Evolutionary conservation across 2,329 filamentous ascomycete species (phyloP).

Genomic region (Monilinia vaccinii-corymbosi): DNA sequence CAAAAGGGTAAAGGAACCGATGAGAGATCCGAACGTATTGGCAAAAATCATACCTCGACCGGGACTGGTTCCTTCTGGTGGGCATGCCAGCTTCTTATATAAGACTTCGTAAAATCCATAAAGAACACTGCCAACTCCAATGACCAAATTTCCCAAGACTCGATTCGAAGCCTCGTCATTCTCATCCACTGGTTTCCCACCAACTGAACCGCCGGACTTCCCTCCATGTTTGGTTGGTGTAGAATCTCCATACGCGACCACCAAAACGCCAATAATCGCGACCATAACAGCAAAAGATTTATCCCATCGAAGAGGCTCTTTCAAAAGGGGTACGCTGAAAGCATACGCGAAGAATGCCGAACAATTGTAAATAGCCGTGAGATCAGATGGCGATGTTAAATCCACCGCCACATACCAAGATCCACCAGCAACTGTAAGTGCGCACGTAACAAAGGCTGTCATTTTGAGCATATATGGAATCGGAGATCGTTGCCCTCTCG

Average conservation of each 20-base stretch:
- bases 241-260: slow-evolving; percentile 89
- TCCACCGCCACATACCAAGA: slow-evolving; percentile 96
- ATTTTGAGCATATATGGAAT: slow-evolving; percentile 68
- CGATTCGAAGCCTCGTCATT: slow-evolving; percentile 54
- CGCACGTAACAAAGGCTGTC: slow-evolving; percentile 73
- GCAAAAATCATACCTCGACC: slow-evolving; percentile 94
- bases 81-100: slow-evolving; percentile 89
- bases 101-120: slow-evolving; percentile 97
- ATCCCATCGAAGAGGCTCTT: slow-evolving; percentile 72
- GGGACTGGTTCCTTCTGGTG: slow-evolving; percentile 76
- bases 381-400: slow-evolving; percentile 82
- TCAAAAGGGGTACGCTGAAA: slow-evolving; percentile 83
- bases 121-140: slow-evolving; percentile 80
- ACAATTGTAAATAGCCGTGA: slow-evolving; percentile 99
- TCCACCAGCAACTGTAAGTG: slow-evolving; percentile 81
- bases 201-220: slow-evolving; percentile 45
- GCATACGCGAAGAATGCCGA: slow-evolving; percentile 98
- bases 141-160: slow-evolving; percentile 80
- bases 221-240: slow-evolving; percentile 43
- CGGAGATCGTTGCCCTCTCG: slow-evolving; percentile 42
- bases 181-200: slow-evolving; percentile 30
- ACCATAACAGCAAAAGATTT: slow-evolving; percentile 82
- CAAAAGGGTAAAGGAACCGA: slow-evolving; percentile 75
- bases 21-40: slow-evolving; percentile 81
- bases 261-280: slow-evolving; percentile 79